Evolutionary conservation across 1,139 yeast genomes (phyloP), one percentile per base, ranked within the genome.

Genomic region (Taiozyma sp.): DNA sequence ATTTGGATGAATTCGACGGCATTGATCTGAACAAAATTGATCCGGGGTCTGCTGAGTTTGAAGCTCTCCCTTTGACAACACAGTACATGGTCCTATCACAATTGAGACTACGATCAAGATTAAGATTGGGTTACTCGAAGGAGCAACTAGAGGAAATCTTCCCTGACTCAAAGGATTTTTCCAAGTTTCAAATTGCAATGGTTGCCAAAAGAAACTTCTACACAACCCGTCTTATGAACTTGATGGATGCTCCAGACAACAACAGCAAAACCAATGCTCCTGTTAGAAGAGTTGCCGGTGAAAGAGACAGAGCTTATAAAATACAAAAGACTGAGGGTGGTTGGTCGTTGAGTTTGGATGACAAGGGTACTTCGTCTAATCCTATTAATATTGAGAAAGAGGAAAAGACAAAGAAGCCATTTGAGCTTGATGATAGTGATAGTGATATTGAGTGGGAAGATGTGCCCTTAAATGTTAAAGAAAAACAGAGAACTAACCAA

Each of bases 71-170:
- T 0, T 70, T 85, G 50, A 80, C 91, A 0, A 85, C 96, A 0
- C 97, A 90, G 63, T 95, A 93, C 63, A 89, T 89, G 79, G 80
- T 90, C 3, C 70, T 95, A 28, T 88, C 93, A 11, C 89, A 89
- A 51, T 77, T 95, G 21, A 69, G 99, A 50, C 71, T 90, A 37
- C 77, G 89, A 55, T 91, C 98, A 0, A 72, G 99, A 51, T 77
- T 95, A 65, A 82, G 99, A 71, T 85, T 95, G 96, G 99, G 99
- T 0, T 89, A 86, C 63, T 76, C 91, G 0, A 88, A 89, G 53
- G 93, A 88, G 16, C 97, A 95, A 62, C 71, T 95, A 30, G 88
- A 88, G 57, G 72, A 78, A 4, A 71, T 89, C 53, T 95, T 93
- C 61, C 95, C 97, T 0, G 77, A 88, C 61, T 80, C 90, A 50